These are phyloP conservation scores for Tieghemiomyces parasiticus DNA, from an alignment of 192 early-diverging fungal species.

Conservation along the genomic window DNA sequence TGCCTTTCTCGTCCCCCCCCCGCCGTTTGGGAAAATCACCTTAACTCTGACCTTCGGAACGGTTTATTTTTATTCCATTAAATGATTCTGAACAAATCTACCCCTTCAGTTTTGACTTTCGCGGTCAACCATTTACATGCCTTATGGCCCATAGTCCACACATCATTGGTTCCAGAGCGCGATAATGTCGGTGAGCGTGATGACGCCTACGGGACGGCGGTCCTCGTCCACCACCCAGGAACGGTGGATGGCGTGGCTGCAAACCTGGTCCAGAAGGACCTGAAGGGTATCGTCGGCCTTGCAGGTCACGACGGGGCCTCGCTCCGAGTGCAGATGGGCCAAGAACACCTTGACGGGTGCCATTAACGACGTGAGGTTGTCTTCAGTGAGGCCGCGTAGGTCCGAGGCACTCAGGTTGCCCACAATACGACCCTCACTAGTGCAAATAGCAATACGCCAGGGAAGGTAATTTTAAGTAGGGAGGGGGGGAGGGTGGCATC, in stretches of 20 bases:
- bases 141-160: too few species aligned
- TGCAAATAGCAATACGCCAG: not conserved
- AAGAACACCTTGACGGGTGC: slow-evolving; percentile 10
- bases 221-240: slow-evolving; percentile 34
- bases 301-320: slow-evolving; percentile 11
- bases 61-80: too few species aligned
- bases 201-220: slow-evolving; percentile 28
- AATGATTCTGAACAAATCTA: too few species aligned
- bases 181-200: slow-evolving; percentile 44
- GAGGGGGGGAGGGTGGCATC: not conserved
- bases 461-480: not conserved
- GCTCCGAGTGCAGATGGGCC: not conserved
- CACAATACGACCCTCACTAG: slow-evolving; percentile 8
- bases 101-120: too few species aligned
- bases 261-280: slow-evolving; percentile 22
- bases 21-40: too few species aligned
- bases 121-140: too few species aligned
- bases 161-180: not conserved
- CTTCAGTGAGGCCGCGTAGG: slow-evolving; percentile 9
- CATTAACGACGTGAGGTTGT: not conserved
- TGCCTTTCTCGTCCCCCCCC: too few species aligned
- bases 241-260: slow-evolving; percentile 32
- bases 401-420: slow-evolving; percentile 11
- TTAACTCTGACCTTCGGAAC: too few species aligned
- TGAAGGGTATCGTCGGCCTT: slow-evolving; percentile 20